Percentiles rank a stretch among this genome's conserved stretches.
Conservation (phyloP, 2,329 filamentous ascomycete species). For the Aspergillus sp. region DNA sequence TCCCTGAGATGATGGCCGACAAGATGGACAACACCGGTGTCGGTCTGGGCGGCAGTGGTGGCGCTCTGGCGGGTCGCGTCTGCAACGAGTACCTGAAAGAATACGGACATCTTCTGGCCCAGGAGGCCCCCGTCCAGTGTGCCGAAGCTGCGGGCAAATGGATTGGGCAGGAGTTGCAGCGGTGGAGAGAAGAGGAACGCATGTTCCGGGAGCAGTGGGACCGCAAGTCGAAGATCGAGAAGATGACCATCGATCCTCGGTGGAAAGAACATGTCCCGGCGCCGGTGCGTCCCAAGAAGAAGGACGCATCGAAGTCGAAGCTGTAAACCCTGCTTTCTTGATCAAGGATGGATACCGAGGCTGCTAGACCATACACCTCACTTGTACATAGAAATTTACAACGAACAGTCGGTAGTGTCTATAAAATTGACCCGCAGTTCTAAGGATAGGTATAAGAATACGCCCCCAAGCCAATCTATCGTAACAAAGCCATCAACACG, state of each 20-base stretch:
- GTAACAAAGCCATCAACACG: slow-evolving; percentile 1
- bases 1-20: slow-evolving; percentile 37
- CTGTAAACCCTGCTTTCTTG: slow-evolving; percentile 14
- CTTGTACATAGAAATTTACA: background rate
- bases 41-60: slow-evolving; percentile 42
- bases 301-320: slow-evolving; percentile 24
- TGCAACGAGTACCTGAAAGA: slow-evolving; percentile 62
- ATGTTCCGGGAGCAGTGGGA: slow-evolving; percentile 57
- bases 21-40: slow-evolving; percentile 43
- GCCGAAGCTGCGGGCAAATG: slow-evolving; percentile 61
- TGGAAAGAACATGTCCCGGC: slow-evolving; percentile 47
- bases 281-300: slow-evolving; percentile 30
- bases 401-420: background rate
- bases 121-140: slow-evolving; percentile 70
- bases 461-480: slow-evolving; percentile 14
- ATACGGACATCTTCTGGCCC: slow-evolving; percentile 76
- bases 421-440: slow-evolving; percentile 4
- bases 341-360: background rate
- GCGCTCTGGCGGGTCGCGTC: slow-evolving; percentile 68
- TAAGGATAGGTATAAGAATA: slow-evolving; percentile 8
- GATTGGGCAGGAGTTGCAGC: slow-evolving; percentile 55
- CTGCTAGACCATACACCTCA: background rate
- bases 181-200: slow-evolving; percentile 58
- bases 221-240: slow-evolving; percentile 50
- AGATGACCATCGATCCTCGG: slow-evolving; percentile 56